Conservation (phyloP, 805 yeast genomes). For the Schwanniomyces pseudopolymorphus region DNA sequence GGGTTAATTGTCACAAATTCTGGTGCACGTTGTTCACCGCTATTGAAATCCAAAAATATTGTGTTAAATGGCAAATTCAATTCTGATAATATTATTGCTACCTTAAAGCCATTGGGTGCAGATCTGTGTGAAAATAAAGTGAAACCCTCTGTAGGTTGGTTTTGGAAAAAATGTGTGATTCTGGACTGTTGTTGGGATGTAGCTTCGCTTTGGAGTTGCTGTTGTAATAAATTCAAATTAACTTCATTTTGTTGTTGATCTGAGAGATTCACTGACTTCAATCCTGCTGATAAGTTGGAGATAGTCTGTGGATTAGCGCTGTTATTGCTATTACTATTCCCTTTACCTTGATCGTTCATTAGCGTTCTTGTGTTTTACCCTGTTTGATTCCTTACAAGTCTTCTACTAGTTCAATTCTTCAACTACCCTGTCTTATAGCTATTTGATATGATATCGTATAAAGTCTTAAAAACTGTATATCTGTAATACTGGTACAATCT, state of each 20-base stretch:
- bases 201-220: constrained; percentile 44
- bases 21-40: constrained; percentile 90
- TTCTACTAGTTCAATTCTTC: not conserved
- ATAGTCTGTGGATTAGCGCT: constrained; percentile 25
- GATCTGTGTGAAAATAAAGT: constrained; percentile 81
- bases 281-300: constrained; percentile 46
- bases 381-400: not conserved
- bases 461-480: not conserved
- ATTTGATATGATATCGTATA: not conserved
- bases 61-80: constrained; percentile 77
- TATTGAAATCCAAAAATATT: constrained; percentile 79
- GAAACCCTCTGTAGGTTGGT: constrained; percentile 78
- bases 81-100: constrained; percentile 86
- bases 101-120: constrained; percentile 96
- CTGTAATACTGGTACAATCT: not conserved
- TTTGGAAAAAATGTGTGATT: constrained; percentile 68
- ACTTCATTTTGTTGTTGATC: constrained; percentile 45
- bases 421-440: not conserved
- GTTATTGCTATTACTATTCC: constrained; percentile 6
- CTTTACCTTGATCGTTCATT: not conserved
- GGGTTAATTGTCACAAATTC: constrained; percentile 94
- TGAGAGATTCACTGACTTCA: constrained; percentile 40
- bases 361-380: not conserved
- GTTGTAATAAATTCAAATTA: constrained; percentile 42
- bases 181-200: constrained; percentile 46